A percentile compares a stretch with the other conserved stretches of the same genome.
Evolutionary conservation across 139 green algal species (phyloP).

Genomic region (Ulvella scutata): DNA sequence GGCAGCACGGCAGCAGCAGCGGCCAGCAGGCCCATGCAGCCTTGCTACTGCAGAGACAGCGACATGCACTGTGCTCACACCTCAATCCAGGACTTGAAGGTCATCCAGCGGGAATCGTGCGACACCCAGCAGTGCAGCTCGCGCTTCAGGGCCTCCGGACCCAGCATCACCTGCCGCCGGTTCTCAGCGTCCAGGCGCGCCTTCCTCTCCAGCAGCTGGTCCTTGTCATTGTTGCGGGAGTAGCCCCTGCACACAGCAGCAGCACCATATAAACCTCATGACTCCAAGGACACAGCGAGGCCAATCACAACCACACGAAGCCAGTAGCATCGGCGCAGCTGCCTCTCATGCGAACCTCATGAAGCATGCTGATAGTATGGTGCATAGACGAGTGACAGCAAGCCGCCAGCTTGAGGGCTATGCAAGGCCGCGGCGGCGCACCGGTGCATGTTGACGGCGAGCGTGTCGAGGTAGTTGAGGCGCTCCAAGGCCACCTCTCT

Average conservation of each 20-base stretch:
- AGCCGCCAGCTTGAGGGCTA: too few relatives aligned
- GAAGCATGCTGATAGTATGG: too few relatives aligned
- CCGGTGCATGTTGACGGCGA: background rate
- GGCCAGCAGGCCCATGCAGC: background rate
- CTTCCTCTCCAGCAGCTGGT: background rate
- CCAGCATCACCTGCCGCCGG: background rate
- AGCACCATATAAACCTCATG: background rate
- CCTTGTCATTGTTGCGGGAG: conserved; percentile 2
- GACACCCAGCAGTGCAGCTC: background rate
- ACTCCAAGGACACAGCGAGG: background rate
- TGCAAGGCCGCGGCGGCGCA: background rate
- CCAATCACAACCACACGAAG: background rate
- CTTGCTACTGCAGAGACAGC: background rate
- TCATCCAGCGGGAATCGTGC: conserved; percentile 1
- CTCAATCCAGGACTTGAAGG: background rate
- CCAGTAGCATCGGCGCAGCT: background rate
- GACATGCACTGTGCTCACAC: background rate
- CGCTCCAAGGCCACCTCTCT: background rate
- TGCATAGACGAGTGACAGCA: too few relatives aligned
- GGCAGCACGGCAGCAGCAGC: background rate
- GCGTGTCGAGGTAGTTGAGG: background rate
- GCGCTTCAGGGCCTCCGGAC: background rate
- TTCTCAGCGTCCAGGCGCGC: background rate
- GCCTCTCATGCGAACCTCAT: too few relatives aligned
- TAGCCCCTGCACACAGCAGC: background rate